phyloP scores from a whole-genome alignment of 2,329 filamentous ascomycete genomes.

The Teratosphaeria viscida region DNA sequence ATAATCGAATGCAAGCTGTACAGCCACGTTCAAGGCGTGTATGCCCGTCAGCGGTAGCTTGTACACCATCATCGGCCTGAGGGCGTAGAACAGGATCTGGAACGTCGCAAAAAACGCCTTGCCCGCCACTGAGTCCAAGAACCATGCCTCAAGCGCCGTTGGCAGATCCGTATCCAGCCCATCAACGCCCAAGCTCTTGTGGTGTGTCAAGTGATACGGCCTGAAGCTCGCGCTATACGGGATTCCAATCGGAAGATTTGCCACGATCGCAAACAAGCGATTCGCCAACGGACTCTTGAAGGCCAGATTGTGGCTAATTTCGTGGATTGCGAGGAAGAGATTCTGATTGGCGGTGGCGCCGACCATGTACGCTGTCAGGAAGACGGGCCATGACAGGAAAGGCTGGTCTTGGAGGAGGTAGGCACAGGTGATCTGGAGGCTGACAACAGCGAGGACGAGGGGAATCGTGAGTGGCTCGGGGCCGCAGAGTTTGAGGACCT shows the following conservation, averaged over 20 bases:
- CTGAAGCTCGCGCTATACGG: conserved; percentile 95
- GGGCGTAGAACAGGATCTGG: conserved; percentile 96
- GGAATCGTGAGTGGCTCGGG: conserved; percentile 95
- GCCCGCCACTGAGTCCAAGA: conserved; percentile 88
- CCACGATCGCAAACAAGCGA: conserved; percentile 78
- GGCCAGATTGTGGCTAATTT: conserved; percentile 95
- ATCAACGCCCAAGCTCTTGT: conserved; percentile 95
- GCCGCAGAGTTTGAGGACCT: conserved; percentile 95
- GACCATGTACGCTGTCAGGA: conserved; percentile 78
- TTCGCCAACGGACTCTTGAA: conserved; percentile 75
- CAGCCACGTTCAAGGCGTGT: conserved; percentile 69
- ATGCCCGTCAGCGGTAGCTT: conserved; percentile 75
- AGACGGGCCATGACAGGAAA: conserved; percentile 74
- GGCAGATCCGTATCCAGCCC: conserved; percentile 94
- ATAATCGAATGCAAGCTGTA: conserved; percentile 70
- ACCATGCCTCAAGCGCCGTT: conserved; percentile 78
- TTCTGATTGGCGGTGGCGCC: conserved; percentile 97
- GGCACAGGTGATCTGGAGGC: conserved; percentile 67
- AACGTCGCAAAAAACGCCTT: conserved; percentile 99
- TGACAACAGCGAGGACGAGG: conserved; percentile 72
- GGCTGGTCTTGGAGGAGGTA: conserved; percentile 65
- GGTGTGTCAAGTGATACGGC: conserved; percentile 95
- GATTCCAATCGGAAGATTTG: conserved; percentile 89
- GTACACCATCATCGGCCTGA: conserved; percentile 93
- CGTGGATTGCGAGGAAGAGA: conserved; percentile 94